Base-by-base conservation (phyloP, 2,329 filamentous ascomycete genomes). In the Geosmithia putterillii region DNA sequence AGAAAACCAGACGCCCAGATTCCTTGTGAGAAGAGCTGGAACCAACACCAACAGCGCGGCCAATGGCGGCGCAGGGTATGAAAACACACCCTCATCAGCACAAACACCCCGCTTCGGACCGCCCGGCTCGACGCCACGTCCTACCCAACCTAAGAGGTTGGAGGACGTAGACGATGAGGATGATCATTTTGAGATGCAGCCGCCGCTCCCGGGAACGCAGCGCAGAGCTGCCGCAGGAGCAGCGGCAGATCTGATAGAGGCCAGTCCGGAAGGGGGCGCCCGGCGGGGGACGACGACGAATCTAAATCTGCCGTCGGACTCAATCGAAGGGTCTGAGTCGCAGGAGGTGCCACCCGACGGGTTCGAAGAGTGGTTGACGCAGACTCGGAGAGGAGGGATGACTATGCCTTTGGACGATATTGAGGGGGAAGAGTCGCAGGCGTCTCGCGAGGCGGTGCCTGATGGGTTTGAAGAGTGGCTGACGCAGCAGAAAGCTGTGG, bases 41-140 rank as follows among this genome's bases (percentile, higher is more conserved):
- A 32, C 28, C 28, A 12, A 7, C 28, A 32, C 15, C 28, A 32
- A 32, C 28, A 32, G 28, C 28, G 28, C 10, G 15, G 3, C 5
- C 10, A 32, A 12, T 32, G 4, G 10, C 10, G 28, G 10, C 28
- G n/a, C n/a, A n/a, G n/a, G n/a, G n/a, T n/a, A n/a, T n/a, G n/a
- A n/a, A n/a, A n/a, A n/a, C n/a, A n/a, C n/a, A n/a, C n/a, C n/a
- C n/a, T n/a, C n/a, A n/a, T n/a, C n/a, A n/a, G n/a, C n/a, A n/a
- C n/a, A n/a, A 6, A 66, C 62, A 34, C 63, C 61, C 18, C 55
- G 60, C n/a, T 66, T 65, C 48, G 57, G 57, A 41, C 54, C 56
- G 3, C 58, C 58, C 12, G 41, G 38, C 34, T 20, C 36, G 47
- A 52, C 48, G 43, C 49, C 46, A 32, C 54, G 54, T 10, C 51